Evolutionary conservation across 495 filamentous ascomycete genomes (phyloP), one percentile per base, ranked within the genome.

Genomic region (Penicillium robsamsonii): DNA sequence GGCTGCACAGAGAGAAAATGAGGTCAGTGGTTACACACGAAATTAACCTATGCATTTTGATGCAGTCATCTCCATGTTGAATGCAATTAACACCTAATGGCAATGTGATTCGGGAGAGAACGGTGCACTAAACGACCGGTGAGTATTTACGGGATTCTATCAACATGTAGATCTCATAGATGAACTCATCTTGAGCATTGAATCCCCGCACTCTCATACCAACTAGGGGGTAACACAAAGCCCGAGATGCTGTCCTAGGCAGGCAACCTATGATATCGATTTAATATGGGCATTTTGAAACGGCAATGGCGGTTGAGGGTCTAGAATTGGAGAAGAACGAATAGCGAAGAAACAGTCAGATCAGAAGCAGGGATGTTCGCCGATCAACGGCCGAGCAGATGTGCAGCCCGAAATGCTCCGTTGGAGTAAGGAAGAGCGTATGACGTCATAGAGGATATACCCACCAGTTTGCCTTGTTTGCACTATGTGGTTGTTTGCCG

Each of bases 41-140:
- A 40, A 40, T 50, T 49, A 35, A 49, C 30, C 46, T 35, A 49
- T 49, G 29, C 15, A 18, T 49, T 49, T 49, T 20, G 29, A 49
- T 49, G 31, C 10, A 47, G 27, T 33, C 2, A n/a, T 47, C 25
- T 46, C 25, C 30, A 12, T 51, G 35, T 51, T 51, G 8, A 24
- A 29, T 27, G 17, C 15, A 11, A 37, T 27, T 38, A 4, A 27
- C 15, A 25, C 22, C 22, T 27, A 41, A 27, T 27, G 35, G 22
- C 24, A 9, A 40, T 25, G 24, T 11, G 17, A 42, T 31, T 67
- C 64, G 64, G 62, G 56, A 61, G 55, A 58, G 46, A 64, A 67
- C 64, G 64, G 58, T 59, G 56, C 55, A 44, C 47, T 52, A 54
- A 27, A 53, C 42, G 53, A 54, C 58, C 64, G 64, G 61, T 66